Evolutionary conservation across 495 filamentous ascomycete genomes (phyloP).

Genomic region (Emericellopsis terricola): DNA sequence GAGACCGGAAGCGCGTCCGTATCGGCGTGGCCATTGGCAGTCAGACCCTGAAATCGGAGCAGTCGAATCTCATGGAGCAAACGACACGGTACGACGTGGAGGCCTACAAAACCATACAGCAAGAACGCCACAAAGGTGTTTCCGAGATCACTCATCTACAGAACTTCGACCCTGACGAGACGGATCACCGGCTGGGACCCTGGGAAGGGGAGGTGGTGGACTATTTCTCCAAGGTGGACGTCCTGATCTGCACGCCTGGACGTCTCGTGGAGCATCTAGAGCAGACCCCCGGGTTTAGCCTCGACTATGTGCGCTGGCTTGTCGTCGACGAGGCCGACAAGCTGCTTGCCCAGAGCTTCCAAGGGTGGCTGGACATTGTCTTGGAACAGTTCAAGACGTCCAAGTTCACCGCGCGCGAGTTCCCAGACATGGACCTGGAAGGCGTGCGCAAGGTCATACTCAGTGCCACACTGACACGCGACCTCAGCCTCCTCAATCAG

Average conservation of each 20-base stretch:
- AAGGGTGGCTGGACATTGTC: conserved; percentile 71
- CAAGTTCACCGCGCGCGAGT: conserved; percentile 18
- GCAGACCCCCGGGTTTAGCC: conserved; percentile 60
- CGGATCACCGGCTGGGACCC: neutral
- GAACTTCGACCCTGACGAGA: conserved; percentile 17
- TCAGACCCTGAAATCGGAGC: conserved; percentile 57
- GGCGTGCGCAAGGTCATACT: conserved; percentile 57
- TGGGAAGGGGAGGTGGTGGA: conserved; percentile 35
- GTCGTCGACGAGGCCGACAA: conserved; percentile 91
- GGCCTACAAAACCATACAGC: conserved; percentile 42
- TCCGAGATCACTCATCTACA: conserved; percentile 51
- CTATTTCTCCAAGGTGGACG: conserved; percentile 55
- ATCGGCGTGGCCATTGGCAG: conserved; percentile 71
- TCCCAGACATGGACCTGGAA: conserved; percentile 28
- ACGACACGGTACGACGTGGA: conserved; percentile 29
- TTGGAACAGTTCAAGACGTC: conserved; percentile 38
- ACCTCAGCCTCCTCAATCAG: conserved; percentile 59
- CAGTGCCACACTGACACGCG: conserved; percentile 86
- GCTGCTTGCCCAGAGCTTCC: conserved; percentile 77
- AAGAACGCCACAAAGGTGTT: too few relatives aligned
- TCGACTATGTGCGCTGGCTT: conserved; percentile 63
- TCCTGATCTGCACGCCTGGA: conserved; percentile 86
- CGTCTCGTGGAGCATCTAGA: conserved; percentile 81
- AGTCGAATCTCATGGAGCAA: conserved; percentile 40
- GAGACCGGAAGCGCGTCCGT: conserved; percentile 42